Evolutionary conservation across 495 filamentous ascomycete genomes (phyloP).

Genomic region (Tetracladium setigerum): DNA sequence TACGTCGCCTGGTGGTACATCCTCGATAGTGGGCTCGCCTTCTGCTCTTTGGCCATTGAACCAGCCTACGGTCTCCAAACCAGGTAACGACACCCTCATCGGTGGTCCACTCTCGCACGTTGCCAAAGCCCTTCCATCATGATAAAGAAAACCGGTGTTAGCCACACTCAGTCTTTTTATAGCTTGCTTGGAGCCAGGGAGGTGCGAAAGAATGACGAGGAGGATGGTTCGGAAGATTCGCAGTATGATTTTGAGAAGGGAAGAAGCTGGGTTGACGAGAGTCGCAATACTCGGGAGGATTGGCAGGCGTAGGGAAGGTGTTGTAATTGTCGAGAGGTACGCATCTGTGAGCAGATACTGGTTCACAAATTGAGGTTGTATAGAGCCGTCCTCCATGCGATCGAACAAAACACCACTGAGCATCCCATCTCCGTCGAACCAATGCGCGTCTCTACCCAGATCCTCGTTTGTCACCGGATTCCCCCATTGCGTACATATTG

Average conservation of each 20-base stretch:
- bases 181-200: conserved; percentile 41
- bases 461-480: conserved; percentile 58
- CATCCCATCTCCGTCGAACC: conserved; percentile 71
- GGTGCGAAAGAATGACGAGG: conserved; percentile 42
- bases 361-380: conserved; percentile 54
- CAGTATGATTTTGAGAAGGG: conserved; percentile 35
- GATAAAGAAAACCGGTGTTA: conserved; percentile 55
- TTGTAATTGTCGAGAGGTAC: conserved; percentile 40
- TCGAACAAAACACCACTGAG: conserved; percentile 54
- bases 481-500: conserved; percentile 64
- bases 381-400: conserved; percentile 21
- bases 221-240: conserved; percentile 43
- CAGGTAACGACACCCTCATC: conserved; percentile 51
- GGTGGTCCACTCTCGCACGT: conserved; percentile 62
- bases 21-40: conserved; percentile 29
- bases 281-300: conserved; percentile 55
- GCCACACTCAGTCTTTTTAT: conserved; percentile 58
- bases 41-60: conserved; percentile 47
- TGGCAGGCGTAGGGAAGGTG: conserved; percentile 34
- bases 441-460: conserved; percentile 48
- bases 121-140: conserved; percentile 57
- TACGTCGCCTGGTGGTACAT: conserved; percentile 10
- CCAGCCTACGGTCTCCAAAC: conserved; percentile 58
- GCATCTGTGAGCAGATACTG: conserved; percentile 58
- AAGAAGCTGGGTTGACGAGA: conserved; percentile 36